phyloP scores from a whole-genome alignment of 441 rosid genomes.

The Euphorbia schlechtendalii region DNA sequence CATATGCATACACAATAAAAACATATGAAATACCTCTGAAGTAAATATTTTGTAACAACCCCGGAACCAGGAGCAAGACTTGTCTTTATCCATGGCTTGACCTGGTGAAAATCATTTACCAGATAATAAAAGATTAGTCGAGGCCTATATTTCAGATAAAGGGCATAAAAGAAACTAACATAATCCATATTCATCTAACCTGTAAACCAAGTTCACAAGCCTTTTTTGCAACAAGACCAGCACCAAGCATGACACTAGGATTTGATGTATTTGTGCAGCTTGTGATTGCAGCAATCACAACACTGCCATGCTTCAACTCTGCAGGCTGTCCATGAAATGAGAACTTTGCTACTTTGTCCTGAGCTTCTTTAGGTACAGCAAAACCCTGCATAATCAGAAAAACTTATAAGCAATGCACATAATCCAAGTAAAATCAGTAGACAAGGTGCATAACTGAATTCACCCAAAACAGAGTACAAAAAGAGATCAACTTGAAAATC shows the following conservation, averaged over 20 bases:
- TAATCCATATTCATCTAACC: constrained; percentile 35
- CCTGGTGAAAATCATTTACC: constrained; percentile 39
- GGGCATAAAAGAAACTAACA: neutral
- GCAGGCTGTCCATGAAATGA: constrained; percentile 82
- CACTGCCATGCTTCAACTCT: constrained; percentile 92
- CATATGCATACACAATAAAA: neutral
- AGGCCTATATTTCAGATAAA: neutral
- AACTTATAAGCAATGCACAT: neutral
- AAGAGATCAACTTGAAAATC: too few relatives aligned
- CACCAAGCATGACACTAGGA: constrained; percentile 99
- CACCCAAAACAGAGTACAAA: neutral
- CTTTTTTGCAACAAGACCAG: constrained; percentile 97
- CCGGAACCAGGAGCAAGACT: constrained; percentile 99
- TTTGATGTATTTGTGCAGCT: constrained; percentile 99
- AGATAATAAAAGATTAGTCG: constrained; percentile 13
- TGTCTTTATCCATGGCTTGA: constrained; percentile 97
- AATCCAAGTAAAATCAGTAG: constrained; percentile 5
- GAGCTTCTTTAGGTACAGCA: constrained; percentile 86
- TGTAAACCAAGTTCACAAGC: constrained; percentile 93
- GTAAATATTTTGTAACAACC: constrained; percentile 88
- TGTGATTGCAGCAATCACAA: constrained; percentile 98
- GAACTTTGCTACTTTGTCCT: constrained; percentile 69
- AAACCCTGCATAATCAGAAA: constrained; percentile 54
- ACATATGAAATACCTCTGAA: constrained; percentile 44
- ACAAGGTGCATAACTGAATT: neutral